Evolutionary conservation across 2,329 filamentous ascomycete genomes (phyloP), one percentile per base, ranked within the genome.

Genomic region (Coniella vitis): DNA sequence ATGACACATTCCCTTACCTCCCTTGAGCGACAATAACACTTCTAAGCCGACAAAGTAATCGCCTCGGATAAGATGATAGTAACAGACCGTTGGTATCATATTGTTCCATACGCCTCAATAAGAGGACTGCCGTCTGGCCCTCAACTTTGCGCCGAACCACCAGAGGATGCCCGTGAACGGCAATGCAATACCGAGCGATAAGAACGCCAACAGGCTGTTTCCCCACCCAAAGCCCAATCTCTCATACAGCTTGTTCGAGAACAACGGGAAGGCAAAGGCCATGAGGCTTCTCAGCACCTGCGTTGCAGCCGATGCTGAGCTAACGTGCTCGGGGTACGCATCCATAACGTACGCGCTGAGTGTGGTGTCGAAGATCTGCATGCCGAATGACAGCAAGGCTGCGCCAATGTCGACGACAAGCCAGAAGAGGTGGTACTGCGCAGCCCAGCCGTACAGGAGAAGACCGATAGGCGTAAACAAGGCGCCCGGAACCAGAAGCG

Each of bases 191-290:
- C n/a, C n/a, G n/a, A n/a, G n/a, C n/a, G n/a, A n/a, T n/a, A n/a
- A n/a, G n/a, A n/a, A n/a, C n/a, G 64, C 70, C 39, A 75, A 47
- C 1, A 67, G 37, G 21, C 55, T 69, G 21, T 69, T 69, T 0
- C 65, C 62, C 64, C 65, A 68, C 2, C 67, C 67, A 21, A 69
- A 69, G 0, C 67, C 66, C 1, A 71, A 54, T 0, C 45, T 49
- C 4, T 52, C 32, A 32, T 69, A 70, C 56, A 70, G 62, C 10
- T 54, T 60, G 0, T 72, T 71, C 0, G 70, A 71, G 50, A 76
- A 76, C 0, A 78, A 54, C 0, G 75, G 74, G 38, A 78, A 76
- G 9, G 67, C 53, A 52, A 76, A 76, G 0, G 71, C 74, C 2
- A 66, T 61, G 38, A 78, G 55, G 7, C 69, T 74, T 9, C 59